Conservation (phyloP, 2,329 filamentous ascomycete species). For the Verticillium nonalfalfae region DNA sequence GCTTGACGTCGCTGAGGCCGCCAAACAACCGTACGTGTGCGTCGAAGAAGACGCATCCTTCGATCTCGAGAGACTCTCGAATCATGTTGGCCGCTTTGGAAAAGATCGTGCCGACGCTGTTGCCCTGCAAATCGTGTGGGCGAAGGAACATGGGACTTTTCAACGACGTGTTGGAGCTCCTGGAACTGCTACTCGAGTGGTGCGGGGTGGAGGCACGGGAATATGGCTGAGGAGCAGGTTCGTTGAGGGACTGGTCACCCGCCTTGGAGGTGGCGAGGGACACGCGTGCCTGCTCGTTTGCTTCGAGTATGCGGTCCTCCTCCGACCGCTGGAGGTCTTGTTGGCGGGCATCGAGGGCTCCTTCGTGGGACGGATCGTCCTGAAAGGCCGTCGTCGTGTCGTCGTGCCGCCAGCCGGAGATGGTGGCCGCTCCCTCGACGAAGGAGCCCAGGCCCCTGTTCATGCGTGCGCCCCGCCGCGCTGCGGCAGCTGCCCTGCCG, state of each 20-base stretch:
- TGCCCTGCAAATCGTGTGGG: not conserved
- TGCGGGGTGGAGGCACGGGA: conserved; percentile 5
- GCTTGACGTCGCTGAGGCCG: conserved; percentile 13
- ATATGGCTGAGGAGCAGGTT: not conserved
- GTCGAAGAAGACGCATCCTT: conserved; percentile 10
- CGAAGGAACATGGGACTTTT: not conserved
- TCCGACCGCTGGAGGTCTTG: not conserved
- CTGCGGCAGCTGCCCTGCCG: conserved; percentile 17
- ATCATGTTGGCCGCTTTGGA: conserved; percentile 37
- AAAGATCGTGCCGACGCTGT: conserved; percentile 21
- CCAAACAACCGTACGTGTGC: conserved; percentile 18
- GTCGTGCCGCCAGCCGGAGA: not conserved
- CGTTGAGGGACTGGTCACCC: not conserved
- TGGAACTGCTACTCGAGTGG: not conserved
- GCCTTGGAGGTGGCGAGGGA: not conserved
- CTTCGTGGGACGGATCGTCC: not conserved
- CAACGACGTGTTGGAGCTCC: not conserved
- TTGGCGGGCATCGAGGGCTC: not conserved
- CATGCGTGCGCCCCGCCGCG: conserved; percentile 27
- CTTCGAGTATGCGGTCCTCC: not conserved
- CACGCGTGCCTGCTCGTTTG: not conserved
- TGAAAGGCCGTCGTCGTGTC: not conserved
- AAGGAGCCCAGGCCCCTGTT: conserved; percentile 27
- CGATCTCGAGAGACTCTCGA: conserved; percentile 29
- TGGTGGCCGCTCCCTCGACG: conserved; percentile 19